phyloP scores from a whole-genome alignment of 768 basidiomycete species.

The Agaricus subrufescens region DNA sequence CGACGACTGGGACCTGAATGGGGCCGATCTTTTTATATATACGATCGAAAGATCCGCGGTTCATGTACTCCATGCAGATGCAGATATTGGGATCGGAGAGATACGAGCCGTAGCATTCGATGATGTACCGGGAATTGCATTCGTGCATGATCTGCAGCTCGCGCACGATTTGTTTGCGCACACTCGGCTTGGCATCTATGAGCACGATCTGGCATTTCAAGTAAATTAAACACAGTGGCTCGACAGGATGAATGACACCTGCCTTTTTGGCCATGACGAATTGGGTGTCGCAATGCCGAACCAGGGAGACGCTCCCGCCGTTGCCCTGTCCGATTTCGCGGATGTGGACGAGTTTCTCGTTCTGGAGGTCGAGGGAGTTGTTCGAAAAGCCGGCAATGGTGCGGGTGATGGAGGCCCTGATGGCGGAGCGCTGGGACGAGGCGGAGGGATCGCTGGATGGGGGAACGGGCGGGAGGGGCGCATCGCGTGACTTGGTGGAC shows the following conservation, averaged over 20 bases:
- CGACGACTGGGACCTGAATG: constrained; percentile 90
- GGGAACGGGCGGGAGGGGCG: constrained; percentile 7
- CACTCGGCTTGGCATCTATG: constrained; percentile 92
- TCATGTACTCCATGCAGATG: constrained; percentile 97
- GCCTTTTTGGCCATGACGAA: constrained; percentile 99
- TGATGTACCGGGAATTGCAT: constrained; percentile 88
- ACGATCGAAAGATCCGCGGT: constrained; percentile 89
- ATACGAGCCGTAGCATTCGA: constrained; percentile 97
- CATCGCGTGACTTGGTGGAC: constrained; percentile 10
- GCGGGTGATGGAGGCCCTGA: constrained; percentile 20
- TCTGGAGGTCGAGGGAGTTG: constrained; percentile 51
- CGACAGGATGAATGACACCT: constrained; percentile 19
- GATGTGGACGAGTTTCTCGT: constrained; percentile 87
- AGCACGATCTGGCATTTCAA: constrained; percentile 67
- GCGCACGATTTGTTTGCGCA: constrained; percentile 95
- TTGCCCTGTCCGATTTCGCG: constrained; percentile 94
- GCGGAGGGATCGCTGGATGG: constrained; percentile 18
- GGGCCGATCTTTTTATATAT: constrained; percentile 95
- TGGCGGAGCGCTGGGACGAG: constrained; percentile 6
- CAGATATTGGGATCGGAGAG: constrained; percentile 97
- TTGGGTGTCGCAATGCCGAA: constrained; percentile 86
- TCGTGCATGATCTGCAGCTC: constrained; percentile 99
- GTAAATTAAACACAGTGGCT: neutral
- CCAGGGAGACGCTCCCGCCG: constrained; percentile 94
- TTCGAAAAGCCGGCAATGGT: constrained; percentile 20